Base-by-base conservation (phyloP, 2,329 filamentous ascomycete genomes). In the Paraphaeosphaeria minitans region DNA sequence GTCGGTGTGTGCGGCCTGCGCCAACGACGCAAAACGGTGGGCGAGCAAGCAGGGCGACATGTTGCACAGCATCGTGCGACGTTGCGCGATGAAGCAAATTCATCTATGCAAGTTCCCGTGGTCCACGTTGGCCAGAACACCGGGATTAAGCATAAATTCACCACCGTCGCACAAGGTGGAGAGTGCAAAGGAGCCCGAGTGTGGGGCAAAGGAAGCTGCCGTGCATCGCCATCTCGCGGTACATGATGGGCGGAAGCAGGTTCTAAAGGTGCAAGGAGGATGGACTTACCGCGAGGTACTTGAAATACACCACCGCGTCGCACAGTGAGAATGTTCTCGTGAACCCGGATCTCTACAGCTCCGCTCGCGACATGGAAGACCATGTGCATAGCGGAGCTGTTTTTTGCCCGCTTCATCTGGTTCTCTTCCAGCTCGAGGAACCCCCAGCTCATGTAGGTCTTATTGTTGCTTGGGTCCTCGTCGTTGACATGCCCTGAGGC, bases 301-400 rank as follows among this genome's bases (percentile, higher is more conserved):
- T 97, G 93, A 85, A 92, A 98, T 76, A 93, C 90, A 54, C 94
- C 94, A 42, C 94, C 93, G 67, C 90, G 92, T 39, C 89, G 87
- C 64, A 97, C 93, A 57, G 89, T 87, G 74, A 99, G 98, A 61
- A 84, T 81, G 24, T 85, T 89, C 64, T 90, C 86, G 64, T 90
- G 87, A 49, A 96, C 85, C 29, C 87, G 90, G 21, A 97, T 93
- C 64, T 87, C 83, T 21, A 97, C 92, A 64, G 90, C 88, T 22
- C 95, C 95, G 46, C 86, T 85, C 67, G 92, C 89, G 31, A 99
- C 90, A 68, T 96, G 97, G 77, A 98, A 98, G 1, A 91, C 89
- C 89, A 99, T 95, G 73, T 97, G 93, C 92, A 97, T 98, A 80
- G 91, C 93, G 62, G 94, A 85, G 37, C 91, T 90, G 77, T 97